These are phyloP conservation scores for Carpinus viminea DNA, from an alignment of 306 rosid genomes.

Conservation along the genomic window DNA sequence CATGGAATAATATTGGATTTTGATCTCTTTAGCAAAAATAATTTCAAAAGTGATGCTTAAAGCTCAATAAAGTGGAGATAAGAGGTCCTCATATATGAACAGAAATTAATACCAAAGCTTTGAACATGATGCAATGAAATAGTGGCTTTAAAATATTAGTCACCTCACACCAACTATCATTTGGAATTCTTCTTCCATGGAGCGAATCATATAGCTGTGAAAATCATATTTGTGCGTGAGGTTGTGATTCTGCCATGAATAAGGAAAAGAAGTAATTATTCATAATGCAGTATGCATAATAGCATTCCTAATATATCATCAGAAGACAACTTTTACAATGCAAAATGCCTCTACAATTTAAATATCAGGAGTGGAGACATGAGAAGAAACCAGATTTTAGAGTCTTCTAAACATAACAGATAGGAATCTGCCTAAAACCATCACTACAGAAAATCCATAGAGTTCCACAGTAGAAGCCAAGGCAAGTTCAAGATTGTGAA, in stretches of 20 bases:
- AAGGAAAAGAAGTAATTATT: conserved; percentile 26
- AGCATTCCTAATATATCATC: background rate
- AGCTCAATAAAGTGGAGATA: background rate
- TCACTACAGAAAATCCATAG: background rate
- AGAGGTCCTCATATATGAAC: conserved; percentile 10
- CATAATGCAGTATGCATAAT: conserved; percentile 5
- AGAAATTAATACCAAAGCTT: conserved; percentile 11
- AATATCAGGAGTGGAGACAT: background rate
- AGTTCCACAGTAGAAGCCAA: background rate
- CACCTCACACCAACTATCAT: conserved; percentile 98
- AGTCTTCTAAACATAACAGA: background rate
- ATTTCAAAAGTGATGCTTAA: background rate
- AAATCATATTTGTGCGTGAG: conserved; percentile 75
- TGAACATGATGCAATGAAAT: conserved; percentile 25
- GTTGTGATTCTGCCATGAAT: conserved; percentile 83
- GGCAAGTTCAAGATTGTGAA: background rate
- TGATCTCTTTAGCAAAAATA: background rate
- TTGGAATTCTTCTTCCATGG: conserved; percentile 99
- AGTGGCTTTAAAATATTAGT: conserved; percentile 22
- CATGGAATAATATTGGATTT: background rate
- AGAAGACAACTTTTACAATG: background rate
- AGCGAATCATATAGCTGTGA: conserved; percentile 96
- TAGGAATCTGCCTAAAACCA: background rate
- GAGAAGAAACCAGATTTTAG: background rate
- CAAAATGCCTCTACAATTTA: background rate